A percentile compares a stretch with the other conserved stretches of the same genome.
These are phyloP conservation scores for Papiliotrema nemorosa DNA, from an alignment of 1,284 basidiomycete genomes.

Conservation along the genomic window DNA sequence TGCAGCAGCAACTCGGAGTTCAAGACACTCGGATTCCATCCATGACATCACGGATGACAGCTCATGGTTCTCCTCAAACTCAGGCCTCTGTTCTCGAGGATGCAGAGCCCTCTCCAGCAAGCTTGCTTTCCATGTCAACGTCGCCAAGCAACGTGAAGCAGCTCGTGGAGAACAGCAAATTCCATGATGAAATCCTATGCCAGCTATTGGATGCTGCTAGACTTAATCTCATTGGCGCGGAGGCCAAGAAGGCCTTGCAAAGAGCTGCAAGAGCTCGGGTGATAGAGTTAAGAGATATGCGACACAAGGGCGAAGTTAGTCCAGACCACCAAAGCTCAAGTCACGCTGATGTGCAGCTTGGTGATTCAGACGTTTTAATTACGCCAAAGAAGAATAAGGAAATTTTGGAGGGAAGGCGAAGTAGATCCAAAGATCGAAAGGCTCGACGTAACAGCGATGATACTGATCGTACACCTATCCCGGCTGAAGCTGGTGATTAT, in stretches of 20 bases:
- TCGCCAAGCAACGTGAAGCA: constrained; percentile 37
- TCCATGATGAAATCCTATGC: constrained; percentile 48
- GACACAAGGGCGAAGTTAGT: constrained; percentile 20
- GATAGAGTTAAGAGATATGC: constrained; percentile 39
- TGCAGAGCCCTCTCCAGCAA: not conserved
- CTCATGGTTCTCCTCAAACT: not conserved
- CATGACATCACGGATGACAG: not conserved
- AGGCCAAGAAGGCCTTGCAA: constrained; percentile 45
- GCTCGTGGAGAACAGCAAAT: constrained; percentile 36
- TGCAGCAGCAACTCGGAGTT: not conserved
- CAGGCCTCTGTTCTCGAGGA: not conserved
- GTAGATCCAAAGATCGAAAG: not conserved
- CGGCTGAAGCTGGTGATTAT: not conserved
- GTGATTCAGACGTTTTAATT: not conserved
- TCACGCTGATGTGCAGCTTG: not conserved
- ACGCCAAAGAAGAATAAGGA: constrained; percentile 1
- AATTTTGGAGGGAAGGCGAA: not conserved
- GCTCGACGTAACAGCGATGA: not conserved
- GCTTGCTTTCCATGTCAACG: constrained; percentile 20
- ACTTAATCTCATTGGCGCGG: constrained; percentile 41
- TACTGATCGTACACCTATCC: not conserved
- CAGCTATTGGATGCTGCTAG: constrained; percentile 45
- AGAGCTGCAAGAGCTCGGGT: constrained; percentile 44
- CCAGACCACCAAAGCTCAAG: not conserved
- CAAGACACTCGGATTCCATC: not conserved